Evolutionary conservation across 2,329 filamentous ascomycete genomes (phyloP).

Genomic region (Fusarium hostae): DNA sequence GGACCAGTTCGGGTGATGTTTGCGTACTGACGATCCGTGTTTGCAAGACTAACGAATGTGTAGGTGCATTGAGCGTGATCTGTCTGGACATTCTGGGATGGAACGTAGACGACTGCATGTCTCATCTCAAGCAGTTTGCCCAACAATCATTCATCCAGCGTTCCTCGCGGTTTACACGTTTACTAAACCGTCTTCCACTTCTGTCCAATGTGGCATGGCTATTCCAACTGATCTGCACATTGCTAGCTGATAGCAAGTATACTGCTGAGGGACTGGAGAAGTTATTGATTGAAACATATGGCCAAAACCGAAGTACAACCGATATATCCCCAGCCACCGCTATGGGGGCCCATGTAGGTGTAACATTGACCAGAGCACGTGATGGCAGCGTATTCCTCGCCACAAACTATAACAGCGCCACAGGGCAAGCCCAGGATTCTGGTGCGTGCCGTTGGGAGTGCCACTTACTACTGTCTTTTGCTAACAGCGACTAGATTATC

Average conservation of each 20-base stretch:
- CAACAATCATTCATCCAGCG: constrained; percentile 3
- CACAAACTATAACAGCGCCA: constrained; percentile 30
- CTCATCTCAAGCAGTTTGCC: constrained; percentile 19
- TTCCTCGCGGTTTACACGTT: not conserved
- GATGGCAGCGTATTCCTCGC: constrained; percentile 22
- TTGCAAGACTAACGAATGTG: not conserved
- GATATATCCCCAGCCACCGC: constrained; percentile 9
- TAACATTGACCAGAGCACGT: constrained; percentile 22
- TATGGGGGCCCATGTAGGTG: constrained; percentile 22
- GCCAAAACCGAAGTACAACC: not conserved
- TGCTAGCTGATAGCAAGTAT: constrained; percentile 23
- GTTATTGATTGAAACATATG: constrained; percentile 14
- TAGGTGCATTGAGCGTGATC: constrained; percentile 26
- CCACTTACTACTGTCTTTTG: not conserved
- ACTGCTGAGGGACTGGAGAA: constrained; percentile 3
- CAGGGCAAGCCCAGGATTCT: not conserved
- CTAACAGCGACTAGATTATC: constrained; percentile 16
- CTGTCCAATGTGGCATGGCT: constrained; percentile 1
- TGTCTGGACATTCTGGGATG: constrained; percentile 27
- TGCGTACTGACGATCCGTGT: no score
- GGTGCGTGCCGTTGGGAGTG: not conserved
- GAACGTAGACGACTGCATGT: constrained; percentile 29
- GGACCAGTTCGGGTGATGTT: constrained; percentile 30
- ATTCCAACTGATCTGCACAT: not conserved
- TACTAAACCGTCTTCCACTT: not conserved